Evolutionary conservation across 202 grass and related monocot genomes (phyloP).

Genomic region (Cymbopogon flexuosus): DNA sequence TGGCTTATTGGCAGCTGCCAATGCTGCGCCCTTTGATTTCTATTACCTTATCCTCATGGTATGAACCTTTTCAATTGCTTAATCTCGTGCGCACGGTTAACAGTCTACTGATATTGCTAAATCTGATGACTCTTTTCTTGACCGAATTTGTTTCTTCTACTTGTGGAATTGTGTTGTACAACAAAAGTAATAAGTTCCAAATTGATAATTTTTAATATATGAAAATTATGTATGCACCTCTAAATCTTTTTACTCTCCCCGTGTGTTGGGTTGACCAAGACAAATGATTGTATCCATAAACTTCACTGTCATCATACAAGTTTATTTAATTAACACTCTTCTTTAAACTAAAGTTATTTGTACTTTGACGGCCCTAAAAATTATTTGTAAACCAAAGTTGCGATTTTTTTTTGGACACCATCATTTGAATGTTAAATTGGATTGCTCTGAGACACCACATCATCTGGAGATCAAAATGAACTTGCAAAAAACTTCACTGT

Average conservation of each 20-base stretch:
- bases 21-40: conserved; percentile 39
- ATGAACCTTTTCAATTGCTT: background rate
- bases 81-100: background rate
- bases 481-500: background rate
- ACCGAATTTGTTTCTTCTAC: background rate
- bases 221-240: background rate
- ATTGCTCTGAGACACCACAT: background rate
- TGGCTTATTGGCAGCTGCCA: conserved; percentile 23
- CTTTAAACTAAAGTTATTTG: background rate
- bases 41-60: conserved; percentile 45
- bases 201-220: background rate
- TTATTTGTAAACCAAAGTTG: background rate
- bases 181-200: background rate
- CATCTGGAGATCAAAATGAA: background rate
- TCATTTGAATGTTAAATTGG: background rate
- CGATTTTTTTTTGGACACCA: background rate
- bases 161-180: background rate
- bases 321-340: background rate
- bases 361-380: background rate
- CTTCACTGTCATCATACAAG: background rate
- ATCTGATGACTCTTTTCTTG: background rate
- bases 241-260: background rate
- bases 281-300: background rate
- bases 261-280: background rate
- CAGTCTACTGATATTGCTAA: background rate